Evolutionary conservation across 2,329 filamentous ascomycete species (phyloP).

Genomic region (Fusarium sp.): DNA sequence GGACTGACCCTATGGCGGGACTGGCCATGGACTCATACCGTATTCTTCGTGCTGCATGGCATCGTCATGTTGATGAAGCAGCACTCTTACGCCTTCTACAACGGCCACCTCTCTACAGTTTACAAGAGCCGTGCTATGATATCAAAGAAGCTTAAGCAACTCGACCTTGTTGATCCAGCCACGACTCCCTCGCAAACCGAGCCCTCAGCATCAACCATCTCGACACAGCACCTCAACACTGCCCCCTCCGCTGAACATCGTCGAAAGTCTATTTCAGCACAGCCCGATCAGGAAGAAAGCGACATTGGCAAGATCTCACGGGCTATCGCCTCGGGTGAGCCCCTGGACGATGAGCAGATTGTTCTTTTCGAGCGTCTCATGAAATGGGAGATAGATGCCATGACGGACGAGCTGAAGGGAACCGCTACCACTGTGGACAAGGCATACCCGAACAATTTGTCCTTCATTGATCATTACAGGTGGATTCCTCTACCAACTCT

Average conservation of each 20-base stretch:
- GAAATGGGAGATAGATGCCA: conserved; percentile 71
- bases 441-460: conserved; percentile 77
- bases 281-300: conserved; percentile 52
- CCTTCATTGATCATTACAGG: conserved; percentile 71
- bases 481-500: conserved; percentile 81
- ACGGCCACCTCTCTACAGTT: conserved; percentile 74
- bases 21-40: conserved; percentile 86
- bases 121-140: conserved; percentile 62
- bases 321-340: conserved; percentile 69
- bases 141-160: conserved; percentile 63
- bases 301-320: conserved; percentile 70
- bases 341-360: conserved; percentile 71
- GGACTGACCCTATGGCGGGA: conserved; percentile 75
- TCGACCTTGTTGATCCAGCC: conserved; percentile 64
- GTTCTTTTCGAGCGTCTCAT: conserved; percentile 73
- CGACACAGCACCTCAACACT: conserved; percentile 58
- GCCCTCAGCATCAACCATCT: conserved; percentile 56
- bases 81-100: conserved; percentile 83
- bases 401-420: conserved; percentile 73
- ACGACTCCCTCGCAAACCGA: conserved; percentile 56
- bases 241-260: conserved; percentile 58
- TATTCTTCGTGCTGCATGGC: conserved; percentile 80
- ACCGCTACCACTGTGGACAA: conserved; percentile 63
- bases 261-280: conserved; percentile 53
- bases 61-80: conserved; percentile 86